Evolutionary conservation across 805 yeast species (phyloP), one percentile per base, ranked within the genome.

Genomic region (Helenozyma rhizophorensis): DNA sequence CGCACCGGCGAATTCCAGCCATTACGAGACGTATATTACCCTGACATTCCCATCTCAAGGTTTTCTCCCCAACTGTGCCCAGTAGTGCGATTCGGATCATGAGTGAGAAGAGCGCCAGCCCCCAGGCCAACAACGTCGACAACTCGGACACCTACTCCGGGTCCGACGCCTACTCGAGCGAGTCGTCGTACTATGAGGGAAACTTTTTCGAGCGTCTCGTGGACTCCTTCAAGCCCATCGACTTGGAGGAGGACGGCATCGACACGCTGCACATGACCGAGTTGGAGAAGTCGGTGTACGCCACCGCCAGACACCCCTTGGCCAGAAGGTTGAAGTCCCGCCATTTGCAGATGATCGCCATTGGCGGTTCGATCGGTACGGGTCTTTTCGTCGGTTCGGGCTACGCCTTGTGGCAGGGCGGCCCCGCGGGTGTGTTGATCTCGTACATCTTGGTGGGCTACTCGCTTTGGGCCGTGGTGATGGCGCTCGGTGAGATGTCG

Each of bases 321-420:
- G 60, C 59, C 26, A 55, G 74, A 43, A 64, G 68, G 22, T 58
- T 74, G 37, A 63, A 64, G 39, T 51, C 62, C 23, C 61, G 78
- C 51, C 88, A 81, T 44, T 74, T 80, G 40, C 82, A 76, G 54
- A 74, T 83, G 77, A 81, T 85, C 49, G 87, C 94, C 24, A 68
- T 86, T 34, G 93, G 93, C 37, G 88, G 93, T 34, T 81, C 90
- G 32, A 80, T 85, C 39, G 96, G 95, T 51, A 80, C 93, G 5
- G 86, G 85, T 48, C 61, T 79, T 28, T 47, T 45, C 31, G 38
- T 47, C 8, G 51, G 51, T 6, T 34, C 42, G 12, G 51, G 51
- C 6, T 45, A 37, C 25, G 50, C 50, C 14, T 42, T 47, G 37
- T 34, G 28, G 32, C 36, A 26, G 21, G 50, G 50, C 27, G 51